Evolutionary conservation across 2,329 filamentous ascomycete species (phyloP), one percentile per base, ranked within the genome.

Genomic region (Sporothrix brunneoviolacea): DNA sequence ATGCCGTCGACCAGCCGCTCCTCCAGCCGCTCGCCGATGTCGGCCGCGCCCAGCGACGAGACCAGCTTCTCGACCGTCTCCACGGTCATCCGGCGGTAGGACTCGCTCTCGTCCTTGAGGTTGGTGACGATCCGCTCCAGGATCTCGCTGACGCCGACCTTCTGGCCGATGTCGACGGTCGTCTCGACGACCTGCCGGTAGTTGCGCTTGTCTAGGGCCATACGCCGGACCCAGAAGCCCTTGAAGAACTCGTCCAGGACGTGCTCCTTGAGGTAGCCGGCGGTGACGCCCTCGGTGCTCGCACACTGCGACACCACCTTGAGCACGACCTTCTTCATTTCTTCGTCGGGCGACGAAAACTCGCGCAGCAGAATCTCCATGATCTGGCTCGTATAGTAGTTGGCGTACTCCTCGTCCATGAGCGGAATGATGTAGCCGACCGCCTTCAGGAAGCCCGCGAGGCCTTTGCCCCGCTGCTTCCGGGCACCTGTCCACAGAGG

Each of bases 341-440:
- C 93, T 68, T 98, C 93, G 58, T 98, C 93, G 0, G 93, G 93
- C 1, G 91, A 96, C 7, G 90, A 87, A 63, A 98, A 98, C 65
- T 98, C 93, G 61, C 93, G 83, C 27, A 97, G 80, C 13, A 98
- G 73, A 61, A 97, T 97, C 68, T 97, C 93, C 91, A 98, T 97
- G 62, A 98, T 96, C 68, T 98, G 91, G 59, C 84, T 88, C 8
- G 93, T 97, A 64, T 98, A 98, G 71, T 98, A 98, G 66, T 96
- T 97, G 69, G 93, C 91, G 66, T 96, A 97, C 64, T 98, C 93
- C 69, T 98, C 93, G 70, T 98, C 93, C 93, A 98, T 98, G 47
- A 98, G 79, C 4, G 93, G 93, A 56, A 98, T 97, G 63, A 98
- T 95, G 66, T 93, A 97, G 22, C 93, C 93, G 38, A 98, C 91